These are phyloP conservation scores for Leishmania major DNA, from an alignment of 208 protist genomes.

Conservation along the genomic window DNA sequence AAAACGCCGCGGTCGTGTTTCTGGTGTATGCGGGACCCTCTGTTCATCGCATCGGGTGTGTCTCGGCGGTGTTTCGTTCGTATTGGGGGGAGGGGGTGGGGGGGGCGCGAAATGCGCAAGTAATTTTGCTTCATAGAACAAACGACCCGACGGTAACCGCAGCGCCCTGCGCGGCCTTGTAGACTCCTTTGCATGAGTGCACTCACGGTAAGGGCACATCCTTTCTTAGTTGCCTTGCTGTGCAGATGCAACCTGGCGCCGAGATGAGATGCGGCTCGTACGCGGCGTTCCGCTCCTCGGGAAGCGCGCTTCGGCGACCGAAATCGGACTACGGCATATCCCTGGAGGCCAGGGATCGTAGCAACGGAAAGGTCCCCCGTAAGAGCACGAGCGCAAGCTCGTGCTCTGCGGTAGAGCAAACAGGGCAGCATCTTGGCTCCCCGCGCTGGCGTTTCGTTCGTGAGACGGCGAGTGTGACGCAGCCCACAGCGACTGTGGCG, in stretches of 20 bases:
- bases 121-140: not conserved
- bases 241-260: not conserved
- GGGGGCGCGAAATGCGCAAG: no score
- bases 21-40: not conserved
- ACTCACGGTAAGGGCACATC: not conserved
- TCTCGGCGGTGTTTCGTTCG: not conserved
- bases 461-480: not conserved
- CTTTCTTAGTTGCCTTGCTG: not conserved
- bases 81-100: no score
- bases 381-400: not conserved
- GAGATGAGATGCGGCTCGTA: slow-evolving; percentile 2
- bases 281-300: not conserved
- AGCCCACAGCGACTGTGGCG: not conserved
- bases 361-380: not conserved
- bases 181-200: not conserved
- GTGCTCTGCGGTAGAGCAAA: not conserved
- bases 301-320: not conserved
- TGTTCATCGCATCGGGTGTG: not conserved
- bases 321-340: slow-evolving; percentile 17
- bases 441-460: not conserved
- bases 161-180: not conserved
- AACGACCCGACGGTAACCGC: not conserved
- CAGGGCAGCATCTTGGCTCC: not conserved
- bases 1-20: not conserved
- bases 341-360: slow-evolving; percentile 5